Percentiles rank a stretch among this genome's conserved stretches.
Conservation (phyloP, 2,329 filamentous ascomycete genomes). For the Aspergillus flavus region DNA sequence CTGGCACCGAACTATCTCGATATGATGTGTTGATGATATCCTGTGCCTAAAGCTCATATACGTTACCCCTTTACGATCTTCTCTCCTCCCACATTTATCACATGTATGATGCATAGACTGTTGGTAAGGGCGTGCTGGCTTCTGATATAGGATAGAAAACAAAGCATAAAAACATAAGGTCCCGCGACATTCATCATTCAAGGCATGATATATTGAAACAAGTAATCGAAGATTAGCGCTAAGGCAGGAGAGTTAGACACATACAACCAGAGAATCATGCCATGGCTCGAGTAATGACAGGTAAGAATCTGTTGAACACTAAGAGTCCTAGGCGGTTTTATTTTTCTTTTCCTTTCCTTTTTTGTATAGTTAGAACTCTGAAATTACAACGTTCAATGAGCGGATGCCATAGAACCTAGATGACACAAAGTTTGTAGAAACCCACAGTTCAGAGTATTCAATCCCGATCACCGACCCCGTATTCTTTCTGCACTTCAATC, state of each 20-base stretch:
- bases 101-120: conserved; percentile 1
- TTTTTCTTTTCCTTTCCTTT: no score
- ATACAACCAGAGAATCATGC: no score
- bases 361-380: no score
- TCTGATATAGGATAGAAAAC: neutral
- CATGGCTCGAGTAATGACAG: no score
- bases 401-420: neutral
- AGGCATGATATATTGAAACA: neutral
- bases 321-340: no score
- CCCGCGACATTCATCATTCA: neutral
- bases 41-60: neutral
- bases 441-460: conserved; percentile 20
- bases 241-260: neutral
- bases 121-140: neutral
- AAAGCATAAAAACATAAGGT: neutral
- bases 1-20: neutral
- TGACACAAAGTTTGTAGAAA: neutral
- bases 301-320: no score
- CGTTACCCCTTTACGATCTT: neutral
- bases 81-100: neutral
- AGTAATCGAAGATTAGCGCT: neutral
- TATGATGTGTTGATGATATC: conserved; percentile 6
- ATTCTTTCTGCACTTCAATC: conserved; percentile 44
- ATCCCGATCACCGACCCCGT: conserved; percentile 42
- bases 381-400: neutral